Base-by-base conservation (phyloP, 2,329 filamentous ascomycete species). In the Mollisiaceae sp. region DNA sequence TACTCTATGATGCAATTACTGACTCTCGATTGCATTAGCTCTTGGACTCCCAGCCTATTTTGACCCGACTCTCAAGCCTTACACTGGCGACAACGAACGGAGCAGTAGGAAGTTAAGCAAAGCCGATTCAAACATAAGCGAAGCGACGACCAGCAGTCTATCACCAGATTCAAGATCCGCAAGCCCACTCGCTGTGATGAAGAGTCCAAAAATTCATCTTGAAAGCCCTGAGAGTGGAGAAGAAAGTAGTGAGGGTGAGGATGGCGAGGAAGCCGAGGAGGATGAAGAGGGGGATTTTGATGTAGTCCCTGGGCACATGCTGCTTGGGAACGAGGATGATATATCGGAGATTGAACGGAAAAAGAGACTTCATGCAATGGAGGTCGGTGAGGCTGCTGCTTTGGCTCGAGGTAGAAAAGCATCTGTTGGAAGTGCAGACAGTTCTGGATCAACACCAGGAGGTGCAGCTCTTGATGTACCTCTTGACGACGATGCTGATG, bases 31-130 rank as follows among this genome's bases (percentile, higher is more conserved):
- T 8, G 27, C 27, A 32, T 35, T 54, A 67, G 88, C 86, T 18
- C 80, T 90, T 11, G 87, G 87, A 0, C 77, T 90, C 2, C 87
- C 87, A 0, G 86, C 86, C 2, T 78, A 82, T 27, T 90, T 88
- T 67, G 87, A 90, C 67, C 86, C 87, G 0, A 89, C 86, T 1
- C 83, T 89, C 69, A 89, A 88, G 70, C 84, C 85, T 0, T 78
- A 85, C 57, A 79, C 82, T 58, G 75, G 75, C 15, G 70, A 72
- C 32, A 65, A 65, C 24, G 50, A 54, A n/a, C 50, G 27, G 11
- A 35, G 22, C 24, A 67, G 65, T 20, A 54, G 64, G 8, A 57
- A 62, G 45, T 57, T 73, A 2, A 64, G 66, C 36, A 72, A 74
- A 45, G 64, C 72, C 8, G 70, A 72, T n/a, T 75, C 73, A 2